Base-by-base conservation (phyloP, 1,284 basidiomycete genomes). In the Cutaneotrichosporon cavernicola region DNA sequence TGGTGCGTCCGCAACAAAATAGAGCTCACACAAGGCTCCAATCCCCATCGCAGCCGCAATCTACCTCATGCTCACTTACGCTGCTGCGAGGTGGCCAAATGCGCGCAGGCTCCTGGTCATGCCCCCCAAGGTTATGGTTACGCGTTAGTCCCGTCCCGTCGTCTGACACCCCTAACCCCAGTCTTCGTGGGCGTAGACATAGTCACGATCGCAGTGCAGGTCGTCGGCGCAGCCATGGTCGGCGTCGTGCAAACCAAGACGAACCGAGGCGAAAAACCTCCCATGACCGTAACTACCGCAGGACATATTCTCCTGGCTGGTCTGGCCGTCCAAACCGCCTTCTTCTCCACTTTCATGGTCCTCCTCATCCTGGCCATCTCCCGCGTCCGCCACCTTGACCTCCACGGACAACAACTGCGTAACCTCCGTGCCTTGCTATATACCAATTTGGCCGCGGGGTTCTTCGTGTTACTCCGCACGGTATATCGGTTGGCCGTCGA, bases 401-500 rank as follows among this genome's bases (percentile, higher is more conserved):
- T 51, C 40, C 31, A 30, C 16, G 32, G 32, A 32, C 18, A 32
- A 26, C 22, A 40, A 7, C 58, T 26, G 8, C 47, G 55, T 21
- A 56, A 49, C 51, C 49, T 65, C n/a, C 52, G 56, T 16, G 50
- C 36, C 10, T 18, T 64, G 22, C 51, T 67, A 10, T 31, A 49
- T 32, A 51, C 64, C 18, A 57, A 64, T 53, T 59, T 62, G 6
- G 61, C 51, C 32, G 49, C 63, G 2, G 50, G 57, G 40, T 34
- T 69, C 31, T 32, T 56, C 18, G 71, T 82, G 56, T 73, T 80
- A 31, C 66, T 80, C 2, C 71, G 81, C 8, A 83, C 81, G 1
- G 65, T 77, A 1, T 83, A 77, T 68, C 74, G 82, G 55, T 71
- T 82, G 21, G 81, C 81, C 14, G 82, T 82, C 65, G 80, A 81